Evolutionary conservation across 495 filamentous ascomycete genomes (phyloP).

Genomic region (Penicillium flavigenum): DNA sequence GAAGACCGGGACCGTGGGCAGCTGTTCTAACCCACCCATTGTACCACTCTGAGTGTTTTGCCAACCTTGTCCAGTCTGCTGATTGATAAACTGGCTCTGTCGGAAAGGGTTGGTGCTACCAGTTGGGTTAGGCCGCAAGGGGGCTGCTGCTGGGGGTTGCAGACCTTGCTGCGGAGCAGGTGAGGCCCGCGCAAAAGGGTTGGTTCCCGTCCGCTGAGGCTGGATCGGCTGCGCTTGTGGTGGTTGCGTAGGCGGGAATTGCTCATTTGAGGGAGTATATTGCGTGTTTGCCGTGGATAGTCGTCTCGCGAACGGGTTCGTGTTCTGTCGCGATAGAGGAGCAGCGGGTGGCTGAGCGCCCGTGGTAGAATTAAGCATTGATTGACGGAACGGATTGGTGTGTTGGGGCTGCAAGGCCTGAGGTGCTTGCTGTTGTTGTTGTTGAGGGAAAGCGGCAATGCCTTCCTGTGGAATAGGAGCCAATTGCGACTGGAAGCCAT

Average conservation of each 20-base stretch:
- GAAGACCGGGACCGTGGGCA: constrained; percentile 82
- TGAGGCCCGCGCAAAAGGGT: constrained; percentile 52
- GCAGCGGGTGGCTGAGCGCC: constrained; percentile 39
- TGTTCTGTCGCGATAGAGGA: constrained; percentile 62
- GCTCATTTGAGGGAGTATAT: constrained; percentile 30
- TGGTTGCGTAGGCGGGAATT: constrained; percentile 34
- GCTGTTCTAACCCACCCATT: constrained; percentile 77
- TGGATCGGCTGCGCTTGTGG: constrained; percentile 39
- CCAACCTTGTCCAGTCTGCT: constrained; percentile 83
- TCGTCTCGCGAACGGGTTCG: constrained; percentile 78
- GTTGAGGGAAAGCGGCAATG: constrained; percentile 50
- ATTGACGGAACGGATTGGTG: constrained; percentile 88
- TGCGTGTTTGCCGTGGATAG: constrained; percentile 47
- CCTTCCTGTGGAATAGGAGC: constrained; percentile 66
- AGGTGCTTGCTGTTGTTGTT: constrained; percentile 31
- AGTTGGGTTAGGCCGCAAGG: constrained; percentile 68
- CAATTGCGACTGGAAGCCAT: constrained; percentile 50
- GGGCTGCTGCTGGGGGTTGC: constrained; percentile 41
- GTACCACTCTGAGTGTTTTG: constrained; percentile 73
- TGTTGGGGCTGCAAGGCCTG: constrained; percentile 47
- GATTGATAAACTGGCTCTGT: constrained; percentile 82
- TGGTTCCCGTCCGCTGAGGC: constrained; percentile 49
- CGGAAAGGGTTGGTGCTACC: constrained; percentile 95
- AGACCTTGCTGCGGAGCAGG: constrained; percentile 40
- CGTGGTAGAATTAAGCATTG: constrained; percentile 62